Percentiles rank a stretch among this genome's conserved stretches.
phyloP scores from a whole-genome alignment of 305 asterid genomes.

The Rubia tinctorum region DNA sequence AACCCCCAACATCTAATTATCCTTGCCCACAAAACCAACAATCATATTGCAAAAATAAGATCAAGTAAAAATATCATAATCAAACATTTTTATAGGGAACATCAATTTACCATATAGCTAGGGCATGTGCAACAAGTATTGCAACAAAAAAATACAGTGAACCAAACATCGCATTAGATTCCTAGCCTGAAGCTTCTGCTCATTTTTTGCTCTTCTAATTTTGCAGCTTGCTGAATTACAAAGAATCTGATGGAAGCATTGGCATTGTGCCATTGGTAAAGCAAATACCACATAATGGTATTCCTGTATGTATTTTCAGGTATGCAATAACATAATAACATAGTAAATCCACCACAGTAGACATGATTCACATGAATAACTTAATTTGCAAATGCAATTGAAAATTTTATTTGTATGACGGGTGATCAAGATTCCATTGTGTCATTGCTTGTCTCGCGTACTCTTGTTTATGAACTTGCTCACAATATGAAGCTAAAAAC shows the following conservation, averaged over 20 bases:
- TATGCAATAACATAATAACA: constrained; percentile 13
- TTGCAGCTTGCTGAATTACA: constrained; percentile 54
- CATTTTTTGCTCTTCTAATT: constrained; percentile 6
- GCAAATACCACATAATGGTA: constrained; percentile 47
- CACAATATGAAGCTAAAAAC: constrained; percentile 53
- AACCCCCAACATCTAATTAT: no score
- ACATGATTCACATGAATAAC: neutral
- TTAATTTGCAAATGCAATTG: neutral
- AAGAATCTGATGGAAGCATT: constrained; percentile 50
- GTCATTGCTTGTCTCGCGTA: constrained; percentile 82
- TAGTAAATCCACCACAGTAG: neutral
- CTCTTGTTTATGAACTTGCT: constrained; percentile 85
- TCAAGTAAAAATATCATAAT: no score
- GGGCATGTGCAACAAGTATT: constrained; percentile 59
- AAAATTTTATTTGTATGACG: constrained; percentile 30
- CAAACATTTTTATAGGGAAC: no score
- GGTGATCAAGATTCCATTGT: constrained; percentile 98
- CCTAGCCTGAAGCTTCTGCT: neutral
- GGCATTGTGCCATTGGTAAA: constrained; percentile 72
- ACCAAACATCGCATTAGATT: neutral
- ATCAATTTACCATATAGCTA: constrained; percentile 60
- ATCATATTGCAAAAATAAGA: no score
- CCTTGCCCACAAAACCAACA: no score
- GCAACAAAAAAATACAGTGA: neutral
- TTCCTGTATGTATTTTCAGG: constrained; percentile 86